phyloP scores from a whole-genome alignment of 2,329 filamentous ascomycete species.

The Fusarium dimerum region DNA sequence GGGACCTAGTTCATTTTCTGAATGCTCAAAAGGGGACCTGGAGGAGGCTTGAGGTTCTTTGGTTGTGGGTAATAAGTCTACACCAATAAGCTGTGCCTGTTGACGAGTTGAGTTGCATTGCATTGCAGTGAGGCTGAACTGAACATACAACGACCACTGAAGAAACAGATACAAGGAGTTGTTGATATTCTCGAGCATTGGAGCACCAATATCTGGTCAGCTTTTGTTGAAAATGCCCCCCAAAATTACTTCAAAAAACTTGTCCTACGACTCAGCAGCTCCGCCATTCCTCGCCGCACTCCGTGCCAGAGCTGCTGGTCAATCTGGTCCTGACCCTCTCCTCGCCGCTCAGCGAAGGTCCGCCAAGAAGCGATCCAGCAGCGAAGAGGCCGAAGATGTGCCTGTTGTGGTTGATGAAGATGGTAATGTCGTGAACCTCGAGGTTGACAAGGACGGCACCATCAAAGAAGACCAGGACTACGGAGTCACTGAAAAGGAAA shows the following conservation, averaged over 20 bases:
- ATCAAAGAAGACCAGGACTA: constrained; percentile 36
- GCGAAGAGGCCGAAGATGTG: constrained; percentile 74
- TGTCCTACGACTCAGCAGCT: constrained; percentile 62
- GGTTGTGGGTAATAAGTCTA: no score
- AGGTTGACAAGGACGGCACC: constrained; percentile 46
- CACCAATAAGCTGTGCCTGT: neutral
- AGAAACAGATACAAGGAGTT: neutral
- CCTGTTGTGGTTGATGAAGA: constrained; percentile 75
- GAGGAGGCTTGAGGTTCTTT: neutral
- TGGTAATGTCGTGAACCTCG: constrained; percentile 61
- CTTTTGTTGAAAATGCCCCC: constrained; percentile 43
- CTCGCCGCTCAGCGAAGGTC: constrained; percentile 52
- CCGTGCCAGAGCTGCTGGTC: constrained; percentile 51
- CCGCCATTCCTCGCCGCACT: constrained; percentile 63
- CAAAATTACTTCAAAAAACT: constrained; percentile 71
- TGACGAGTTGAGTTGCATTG: neutral
- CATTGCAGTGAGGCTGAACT: neutral
- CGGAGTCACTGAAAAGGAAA: constrained; percentile 26
- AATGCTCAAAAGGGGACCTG: neutral
- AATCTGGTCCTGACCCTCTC: constrained; percentile 54
- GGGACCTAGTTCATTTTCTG: neutral
- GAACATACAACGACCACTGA: neutral
- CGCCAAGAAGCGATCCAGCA: constrained; percentile 56
- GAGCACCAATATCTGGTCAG: neutral
- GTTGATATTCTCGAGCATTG: neutral